These are phyloP conservation scores for Pseudocercospora fijiensis DNA, from an alignment of 2,329 filamentous ascomycete genomes.

Conservation along the genomic window DNA sequence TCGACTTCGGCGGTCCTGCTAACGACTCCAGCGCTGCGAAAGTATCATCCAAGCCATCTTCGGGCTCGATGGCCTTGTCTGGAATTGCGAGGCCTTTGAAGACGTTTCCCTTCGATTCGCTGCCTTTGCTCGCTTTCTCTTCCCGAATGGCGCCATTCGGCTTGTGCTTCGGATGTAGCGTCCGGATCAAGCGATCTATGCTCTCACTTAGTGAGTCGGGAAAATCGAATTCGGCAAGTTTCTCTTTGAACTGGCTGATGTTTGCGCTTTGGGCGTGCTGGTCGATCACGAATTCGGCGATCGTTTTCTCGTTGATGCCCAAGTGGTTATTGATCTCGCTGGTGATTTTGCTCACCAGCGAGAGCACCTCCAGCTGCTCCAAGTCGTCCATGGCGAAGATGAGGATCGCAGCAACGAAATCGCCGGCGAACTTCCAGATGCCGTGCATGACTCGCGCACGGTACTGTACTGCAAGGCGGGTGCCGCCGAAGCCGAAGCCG, in stretches of 20 bases:
- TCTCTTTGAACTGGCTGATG: constrained; percentile 71
- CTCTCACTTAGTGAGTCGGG: constrained; percentile 85
- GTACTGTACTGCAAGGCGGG: too few relatives aligned
- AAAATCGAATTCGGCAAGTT: constrained; percentile 75
- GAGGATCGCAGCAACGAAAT: background rate
- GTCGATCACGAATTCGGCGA: constrained; percentile 94
- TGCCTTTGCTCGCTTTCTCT: constrained; percentile 34
- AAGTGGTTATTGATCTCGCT: constrained; percentile 93
- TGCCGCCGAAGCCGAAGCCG: background rate
- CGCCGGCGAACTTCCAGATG: background rate
- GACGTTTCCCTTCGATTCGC: constrained; percentile 42
- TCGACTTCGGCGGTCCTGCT: constrained; percentile 63
- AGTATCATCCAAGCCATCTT: constrained; percentile 76
- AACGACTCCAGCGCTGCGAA: constrained; percentile 86
- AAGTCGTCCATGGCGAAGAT: constrained; percentile 74
- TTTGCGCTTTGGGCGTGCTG: constrained; percentile 75
- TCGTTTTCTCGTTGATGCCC: constrained; percentile 86
- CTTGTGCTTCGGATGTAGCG: constrained; percentile 90
- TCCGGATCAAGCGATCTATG: constrained; percentile 81
- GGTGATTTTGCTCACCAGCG: constrained; percentile 90
- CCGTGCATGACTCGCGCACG: background rate
- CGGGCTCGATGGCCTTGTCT: constrained; percentile 61
- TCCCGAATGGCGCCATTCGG: constrained; percentile 42
- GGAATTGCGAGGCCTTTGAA: constrained; percentile 88
- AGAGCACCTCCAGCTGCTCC: constrained; percentile 85